Evolutionary conservation across 73 alveolate species (phyloP), one percentile per base, ranked within the genome.

Genomic region (Paramecium sexaurelia): DNA sequence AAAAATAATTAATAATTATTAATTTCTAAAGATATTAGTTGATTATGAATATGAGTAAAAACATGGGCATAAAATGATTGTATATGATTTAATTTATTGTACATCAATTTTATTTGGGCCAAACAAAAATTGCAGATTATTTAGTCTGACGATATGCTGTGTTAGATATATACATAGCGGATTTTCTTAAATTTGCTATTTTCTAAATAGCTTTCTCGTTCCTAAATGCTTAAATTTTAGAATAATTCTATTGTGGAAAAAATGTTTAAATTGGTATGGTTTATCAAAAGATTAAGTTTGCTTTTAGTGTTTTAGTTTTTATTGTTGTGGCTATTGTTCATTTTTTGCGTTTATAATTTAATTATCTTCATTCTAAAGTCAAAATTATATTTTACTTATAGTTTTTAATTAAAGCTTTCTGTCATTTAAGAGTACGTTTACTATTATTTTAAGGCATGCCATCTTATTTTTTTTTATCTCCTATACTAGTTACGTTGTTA

Each of bases 71-170:
- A n/a, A n/a, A n/a, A n/a, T n/a, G n/a, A n/a, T n/a, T n/a, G n/a
- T n/a, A n/a, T n/a, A n/a, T n/a, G n/a, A n/a, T n/a, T n/a, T n/a
- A n/a, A n/a, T 51, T 51, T 51, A 51, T 17, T 51, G 17, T 15
- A 51, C 29, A 26, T 61, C 83, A 61, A 61, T 24, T 29, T 24
- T 61, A 61, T 61, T 61, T 61, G 20, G 39, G 83, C 83, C 83
- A 61, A 13, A 32, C 83, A 24, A 61, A 61, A 29, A 61, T 61
- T 6, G 83, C 43, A 32, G 83, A 61, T 61, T 32, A 1, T 32
- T 32, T 61, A 22, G 83, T 26, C 11, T 61, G 10, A 29, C 43
- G 47, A 26, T 61, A 29, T 29, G 83, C 47, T 26, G 83, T 32
- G 29, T 15, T 32, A 22, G 43, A 26, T 6, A 32, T 26, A 26